A percentile compares a stretch with the other conserved stretches of the same genome.
These are phyloP conservation scores for Metarhizium anisopliae DNA, from an alignment of 2,329 filamentous ascomycete species.

Conservation along the genomic window DNA sequence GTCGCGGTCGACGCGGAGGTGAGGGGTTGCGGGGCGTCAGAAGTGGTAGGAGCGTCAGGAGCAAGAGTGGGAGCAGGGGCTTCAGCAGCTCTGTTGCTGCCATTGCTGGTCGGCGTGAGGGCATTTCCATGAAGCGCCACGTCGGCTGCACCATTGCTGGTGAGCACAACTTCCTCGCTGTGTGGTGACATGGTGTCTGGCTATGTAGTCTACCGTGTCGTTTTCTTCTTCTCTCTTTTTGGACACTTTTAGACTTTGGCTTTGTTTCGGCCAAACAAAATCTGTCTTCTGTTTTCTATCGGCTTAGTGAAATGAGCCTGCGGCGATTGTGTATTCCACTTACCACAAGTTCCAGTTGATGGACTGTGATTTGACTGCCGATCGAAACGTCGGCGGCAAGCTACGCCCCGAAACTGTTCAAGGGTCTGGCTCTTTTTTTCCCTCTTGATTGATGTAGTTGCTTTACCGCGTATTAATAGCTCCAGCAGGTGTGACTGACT, in stretches of 20 bases:
- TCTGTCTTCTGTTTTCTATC: not conserved
- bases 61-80: not conserved
- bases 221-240: not conserved
- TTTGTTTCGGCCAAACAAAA: not conserved
- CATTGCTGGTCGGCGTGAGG: constrained; percentile 2
- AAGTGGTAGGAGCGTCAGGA: not conserved
- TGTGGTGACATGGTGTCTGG: constrained; percentile 23
- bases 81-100: not conserved
- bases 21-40: constrained; percentile 7
- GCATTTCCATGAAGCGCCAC: constrained; percentile 7
- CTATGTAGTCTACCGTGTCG: not conserved
- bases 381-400: not conserved
- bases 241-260: not conserved
- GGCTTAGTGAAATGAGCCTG: not conserved
- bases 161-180: constrained; percentile 21
- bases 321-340: not conserved
- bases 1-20: constrained; percentile 7
- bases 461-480: too few relatives aligned
- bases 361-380: not conserved
- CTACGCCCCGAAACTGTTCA: not conserved
- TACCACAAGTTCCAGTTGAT: not conserved
- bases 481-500: too few relatives aligned
- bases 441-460: not conserved
- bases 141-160: constrained; percentile 16
- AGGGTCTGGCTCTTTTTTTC: not conserved